Percentiles rank a stretch among this genome's conserved stretches.
These are phyloP conservation scores for Globisporangium irregulare DNA, from an alignment of 352 stramenopile genomes.

Conservation along the genomic window DNA sequence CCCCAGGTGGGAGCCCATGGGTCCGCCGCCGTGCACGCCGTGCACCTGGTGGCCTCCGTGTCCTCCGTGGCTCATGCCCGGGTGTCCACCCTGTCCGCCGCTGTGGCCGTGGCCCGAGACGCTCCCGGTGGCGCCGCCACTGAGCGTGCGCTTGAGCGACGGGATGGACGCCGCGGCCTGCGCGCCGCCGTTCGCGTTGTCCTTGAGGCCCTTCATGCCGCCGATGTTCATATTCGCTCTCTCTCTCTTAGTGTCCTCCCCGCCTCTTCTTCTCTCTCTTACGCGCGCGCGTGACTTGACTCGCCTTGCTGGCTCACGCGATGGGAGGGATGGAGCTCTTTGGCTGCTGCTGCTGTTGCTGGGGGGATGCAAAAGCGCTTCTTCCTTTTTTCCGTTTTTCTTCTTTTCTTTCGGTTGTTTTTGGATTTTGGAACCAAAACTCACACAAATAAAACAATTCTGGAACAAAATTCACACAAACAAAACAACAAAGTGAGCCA, in stretches of 20 bases:
- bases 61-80: slow-evolving; percentile 28
- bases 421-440: background rate
- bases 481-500: background rate
- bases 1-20: slow-evolving; percentile 37
- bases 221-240: slow-evolving; percentile 60
- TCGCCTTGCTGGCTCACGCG: background rate
- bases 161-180: slow-evolving; percentile 55
- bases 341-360: background rate
- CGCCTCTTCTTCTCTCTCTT: background rate
- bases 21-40: background rate
- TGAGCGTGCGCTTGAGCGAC: slow-evolving; percentile 85
- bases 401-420: background rate
- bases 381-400: slow-evolving; percentile 10
- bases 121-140: slow-evolving; percentile 45
- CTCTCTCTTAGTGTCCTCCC: background rate
- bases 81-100: slow-evolving; percentile 19
- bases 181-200: slow-evolving; percentile 41
- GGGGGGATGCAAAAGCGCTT: slow-evolving; percentile 9
- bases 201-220: slow-evolving; percentile 74
- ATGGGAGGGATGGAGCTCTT: background rate
- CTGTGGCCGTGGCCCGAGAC: slow-evolving; percentile 15
- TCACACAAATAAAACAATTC: background rate
- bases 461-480: too few relatives aligned
- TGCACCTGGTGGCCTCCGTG: background rate
- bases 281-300: background rate